Conservation (phyloP, 2,329 filamentous ascomycete genomes). For the Plenodomus lindquistii region DNA sequence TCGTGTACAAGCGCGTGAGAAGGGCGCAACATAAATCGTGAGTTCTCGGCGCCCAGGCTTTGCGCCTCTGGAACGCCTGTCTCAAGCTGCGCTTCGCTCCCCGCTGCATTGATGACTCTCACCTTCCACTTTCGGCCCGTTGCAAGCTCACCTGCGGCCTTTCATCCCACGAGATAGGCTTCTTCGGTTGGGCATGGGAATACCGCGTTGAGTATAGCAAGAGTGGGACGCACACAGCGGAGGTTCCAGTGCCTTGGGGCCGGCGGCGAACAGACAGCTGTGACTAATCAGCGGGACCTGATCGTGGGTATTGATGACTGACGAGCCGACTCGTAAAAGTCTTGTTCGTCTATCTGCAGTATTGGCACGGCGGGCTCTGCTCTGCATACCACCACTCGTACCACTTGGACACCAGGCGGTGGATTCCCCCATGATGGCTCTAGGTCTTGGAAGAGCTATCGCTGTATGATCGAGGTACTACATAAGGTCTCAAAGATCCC, state of each 20-base stretch:
- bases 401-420: neutral
- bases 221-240: slow-evolving; percentile 1
- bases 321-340: neutral
- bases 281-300: slow-evolving; percentile 6
- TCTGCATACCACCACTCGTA: neutral
- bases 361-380: neutral
- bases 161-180: slow-evolving; percentile 14
- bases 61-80: slow-evolving; percentile 4
- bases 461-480: neutral
- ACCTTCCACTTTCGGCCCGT: slow-evolving; percentile 11
- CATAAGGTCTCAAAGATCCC: neutral
- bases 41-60: slow-evolving; percentile 28
- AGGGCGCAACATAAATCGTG: slow-evolving; percentile 12
- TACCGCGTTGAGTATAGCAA: slow-evolving; percentile 3
- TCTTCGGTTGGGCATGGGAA: slow-evolving; percentile 3
- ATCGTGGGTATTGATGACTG: neutral
- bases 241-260: slow-evolving; percentile 1
- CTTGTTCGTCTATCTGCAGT: neutral
- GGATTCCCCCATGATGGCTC: neutral
- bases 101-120: neutral
- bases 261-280: slow-evolving; percentile 6
- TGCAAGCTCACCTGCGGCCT: slow-evolving; percentile 2
- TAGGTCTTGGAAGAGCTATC: neutral
- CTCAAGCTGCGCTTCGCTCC: slow-evolving; percentile 2
- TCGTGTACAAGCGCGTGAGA: slow-evolving; percentile 9